phyloP scores from a whole-genome alignment of 2,329 filamentous ascomycete genomes.

The Hymenoscyphus infarciens region DNA sequence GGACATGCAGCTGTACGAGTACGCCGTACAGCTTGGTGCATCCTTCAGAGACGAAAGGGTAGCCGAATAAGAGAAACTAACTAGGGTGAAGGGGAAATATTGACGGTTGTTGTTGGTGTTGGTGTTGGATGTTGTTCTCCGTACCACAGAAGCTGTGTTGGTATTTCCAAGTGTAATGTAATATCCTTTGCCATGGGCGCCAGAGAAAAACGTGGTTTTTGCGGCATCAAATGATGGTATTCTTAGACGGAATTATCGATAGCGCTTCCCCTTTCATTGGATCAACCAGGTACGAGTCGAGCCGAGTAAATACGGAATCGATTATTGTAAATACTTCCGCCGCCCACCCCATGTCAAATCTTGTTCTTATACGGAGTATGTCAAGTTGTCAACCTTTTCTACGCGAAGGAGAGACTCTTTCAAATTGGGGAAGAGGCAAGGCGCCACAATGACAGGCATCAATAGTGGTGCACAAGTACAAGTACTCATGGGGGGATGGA shows the following conservation, averaged over 20 bases:
- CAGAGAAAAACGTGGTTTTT: background rate
- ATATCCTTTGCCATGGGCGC: background rate
- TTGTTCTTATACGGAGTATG: no score
- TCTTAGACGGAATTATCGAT: background rate
- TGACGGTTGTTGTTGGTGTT: background rate
- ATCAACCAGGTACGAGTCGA: background rate
- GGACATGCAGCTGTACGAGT: background rate
- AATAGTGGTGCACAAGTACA: background rate
- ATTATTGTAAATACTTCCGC: background rate
- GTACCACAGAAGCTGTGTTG: background rate
- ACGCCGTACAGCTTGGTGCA: background rate
- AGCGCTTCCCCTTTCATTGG: background rate
- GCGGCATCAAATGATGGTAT: background rate
- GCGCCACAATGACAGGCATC: constrained; percentile 3
- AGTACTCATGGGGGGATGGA: background rate
- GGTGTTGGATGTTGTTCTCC: background rate
- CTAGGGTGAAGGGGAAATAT: background rate
- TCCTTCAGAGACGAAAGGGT: background rate
- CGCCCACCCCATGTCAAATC: background rate
- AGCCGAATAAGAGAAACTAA: background rate
- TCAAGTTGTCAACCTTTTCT: background rate
- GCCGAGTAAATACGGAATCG: no score
- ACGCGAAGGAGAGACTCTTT: constrained; percentile 2
- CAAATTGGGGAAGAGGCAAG: background rate
- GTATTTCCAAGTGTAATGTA: background rate